These are phyloP conservation scores for Baeospora myosura DNA, from an alignment of 1,284 basidiomycete species.

Conservation along the genomic window DNA sequence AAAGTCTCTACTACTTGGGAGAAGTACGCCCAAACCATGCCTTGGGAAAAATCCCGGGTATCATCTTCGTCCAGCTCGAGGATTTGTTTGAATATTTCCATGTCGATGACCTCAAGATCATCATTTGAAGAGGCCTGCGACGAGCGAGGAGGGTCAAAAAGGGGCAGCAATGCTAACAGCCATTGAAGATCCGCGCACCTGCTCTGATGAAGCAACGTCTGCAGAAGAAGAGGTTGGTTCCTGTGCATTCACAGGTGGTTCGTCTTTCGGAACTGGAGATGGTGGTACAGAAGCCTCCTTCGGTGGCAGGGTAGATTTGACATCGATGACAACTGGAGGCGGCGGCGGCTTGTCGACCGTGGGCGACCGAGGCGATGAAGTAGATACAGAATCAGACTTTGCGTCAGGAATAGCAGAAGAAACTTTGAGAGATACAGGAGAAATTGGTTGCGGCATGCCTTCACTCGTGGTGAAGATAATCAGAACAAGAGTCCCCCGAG, in stretches of 20 bases:
- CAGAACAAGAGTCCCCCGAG: too few relatives aligned
- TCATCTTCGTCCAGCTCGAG: constrained; percentile 87
- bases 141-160: too few relatives aligned
- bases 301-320: not conserved
- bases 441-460: not conserved
- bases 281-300: too few relatives aligned
- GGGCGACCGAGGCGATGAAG: not conserved
- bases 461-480: not conserved
- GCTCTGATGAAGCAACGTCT: too few relatives aligned
- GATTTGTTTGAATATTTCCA: constrained; percentile 78
- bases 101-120: constrained; percentile 62
- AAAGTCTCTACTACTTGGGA: constrained; percentile 73
- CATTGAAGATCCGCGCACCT: too few relatives aligned
- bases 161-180: too few relatives aligned
- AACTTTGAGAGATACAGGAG: not conserved
- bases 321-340: not conserved
- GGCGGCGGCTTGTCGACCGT: not conserved
- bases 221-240: too few relatives aligned
- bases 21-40: constrained; percentile 79
- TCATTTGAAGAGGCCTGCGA: too few relatives aligned
- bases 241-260: too few relatives aligned
- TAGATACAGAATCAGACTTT: not conserved
- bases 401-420: not conserved
- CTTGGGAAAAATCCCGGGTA: constrained; percentile 68
- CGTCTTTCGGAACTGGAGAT: too few relatives aligned